Percentiles rank a stretch among this genome's conserved stretches.
These are phyloP conservation scores for Fusarium bulbicola DNA, from an alignment of 2,329 filamentous ascomycete species.

Conservation along the genomic window DNA sequence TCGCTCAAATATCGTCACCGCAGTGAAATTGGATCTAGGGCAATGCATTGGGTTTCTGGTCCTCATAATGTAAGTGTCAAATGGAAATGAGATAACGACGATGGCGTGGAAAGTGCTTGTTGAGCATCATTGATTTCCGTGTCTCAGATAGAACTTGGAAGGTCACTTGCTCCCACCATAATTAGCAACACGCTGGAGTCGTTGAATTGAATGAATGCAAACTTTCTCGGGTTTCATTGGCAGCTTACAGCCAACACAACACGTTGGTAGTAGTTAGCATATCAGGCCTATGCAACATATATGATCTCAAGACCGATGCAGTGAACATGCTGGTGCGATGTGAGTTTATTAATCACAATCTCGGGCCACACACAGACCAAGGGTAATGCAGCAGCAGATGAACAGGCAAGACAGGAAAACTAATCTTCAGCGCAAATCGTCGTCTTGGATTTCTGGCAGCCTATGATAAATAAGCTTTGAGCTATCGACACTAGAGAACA, in stretches of 20 bases:
- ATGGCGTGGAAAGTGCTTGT: not conserved
- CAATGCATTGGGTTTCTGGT: not conserved
- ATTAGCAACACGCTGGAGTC: not conserved
- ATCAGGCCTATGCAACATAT: not conserved
- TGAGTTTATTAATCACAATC: not conserved
- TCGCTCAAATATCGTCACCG: not conserved
- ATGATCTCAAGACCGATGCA: not conserved
- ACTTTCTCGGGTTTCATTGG: not conserved
- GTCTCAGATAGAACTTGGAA: not conserved
- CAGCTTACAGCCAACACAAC: not conserved
- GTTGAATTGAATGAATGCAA: not conserved
- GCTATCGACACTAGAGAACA: not conserved
- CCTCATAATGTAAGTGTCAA: not conserved
- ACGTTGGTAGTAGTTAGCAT: not conserved
- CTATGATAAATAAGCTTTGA: constrained; percentile 3
- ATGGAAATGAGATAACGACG: not conserved
- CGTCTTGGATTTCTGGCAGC: not conserved
- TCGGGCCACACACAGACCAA: not conserved
- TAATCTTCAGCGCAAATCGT: not conserved
- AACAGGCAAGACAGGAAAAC: not conserved
- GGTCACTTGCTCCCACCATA: not conserved
- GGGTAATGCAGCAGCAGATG: not conserved
- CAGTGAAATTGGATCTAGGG: not conserved
- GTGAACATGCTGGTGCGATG: not conserved
- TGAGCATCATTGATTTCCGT: not conserved